These are phyloP conservation scores for Hypseocharis bilobata DNA, from an alignment of 441 rosid genomes.

Conservation along the genomic window DNA sequence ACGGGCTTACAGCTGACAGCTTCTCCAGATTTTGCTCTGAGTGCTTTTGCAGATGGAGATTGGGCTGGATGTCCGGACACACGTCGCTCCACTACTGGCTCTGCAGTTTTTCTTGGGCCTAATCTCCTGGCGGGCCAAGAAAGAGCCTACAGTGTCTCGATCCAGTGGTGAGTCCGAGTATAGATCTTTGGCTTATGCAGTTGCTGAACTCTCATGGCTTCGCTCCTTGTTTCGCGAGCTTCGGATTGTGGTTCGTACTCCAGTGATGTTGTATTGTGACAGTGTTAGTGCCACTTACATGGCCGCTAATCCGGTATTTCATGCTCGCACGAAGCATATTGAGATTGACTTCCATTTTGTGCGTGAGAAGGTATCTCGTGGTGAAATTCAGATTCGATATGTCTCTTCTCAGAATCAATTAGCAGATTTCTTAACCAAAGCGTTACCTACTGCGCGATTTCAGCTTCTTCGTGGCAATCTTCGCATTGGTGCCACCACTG, in stretches of 20 bases:
- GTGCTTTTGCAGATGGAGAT: not conserved
- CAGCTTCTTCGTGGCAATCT: too few relatives aligned
- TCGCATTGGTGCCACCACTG: too few relatives aligned
- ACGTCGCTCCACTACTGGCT: not conserved
- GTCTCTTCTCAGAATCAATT: not conserved
- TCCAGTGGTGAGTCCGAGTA: too few relatives aligned
- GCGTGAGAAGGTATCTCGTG: not conserved
- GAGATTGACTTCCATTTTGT: constrained; percentile 14
- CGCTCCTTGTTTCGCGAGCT: not conserved
- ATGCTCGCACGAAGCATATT: constrained; percentile 1
- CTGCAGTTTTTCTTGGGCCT: not conserved
- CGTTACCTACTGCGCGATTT: too few relatives aligned
- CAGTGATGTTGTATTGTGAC: constrained; percentile 6
- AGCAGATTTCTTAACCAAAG: not conserved
- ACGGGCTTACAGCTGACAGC: too few relatives aligned
- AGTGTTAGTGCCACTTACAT: not conserved
- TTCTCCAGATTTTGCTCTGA: not conserved
- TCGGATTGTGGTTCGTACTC: not conserved
- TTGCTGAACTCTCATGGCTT: too few relatives aligned
- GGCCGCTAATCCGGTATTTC: constrained; percentile 13
- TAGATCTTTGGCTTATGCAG: not conserved
- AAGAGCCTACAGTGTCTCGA: constrained; percentile 1
- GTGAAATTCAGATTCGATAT: not conserved
- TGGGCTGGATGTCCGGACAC: constrained; percentile 12
- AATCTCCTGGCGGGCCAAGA: constrained; percentile 10